A percentile compares a stretch with the other conserved stretches of the same genome.
Conservation (phyloP, 306 rosid species). For the Cicer judaicum region DNA sequence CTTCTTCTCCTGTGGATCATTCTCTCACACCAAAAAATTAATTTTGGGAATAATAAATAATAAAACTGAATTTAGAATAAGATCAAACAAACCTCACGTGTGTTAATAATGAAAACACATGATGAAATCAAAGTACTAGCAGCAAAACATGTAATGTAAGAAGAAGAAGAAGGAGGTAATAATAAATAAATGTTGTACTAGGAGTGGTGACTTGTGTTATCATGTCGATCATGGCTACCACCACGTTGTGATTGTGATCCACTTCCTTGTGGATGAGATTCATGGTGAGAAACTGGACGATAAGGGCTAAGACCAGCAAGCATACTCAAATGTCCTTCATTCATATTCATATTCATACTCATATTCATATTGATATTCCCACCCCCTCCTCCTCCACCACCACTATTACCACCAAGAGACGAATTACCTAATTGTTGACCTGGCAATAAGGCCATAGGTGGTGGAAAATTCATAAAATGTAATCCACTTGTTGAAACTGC, state of each 20-base stretch:
- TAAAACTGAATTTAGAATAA: slow-evolving; percentile 57
- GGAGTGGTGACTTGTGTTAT: slow-evolving; percentile 72
- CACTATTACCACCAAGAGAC: slow-evolving; percentile 21
- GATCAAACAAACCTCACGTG: slow-evolving; percentile 87
- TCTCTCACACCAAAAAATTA: slow-evolving; percentile 63
- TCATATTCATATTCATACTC: slow-evolving; percentile 46
- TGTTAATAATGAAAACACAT: slow-evolving; percentile 34
- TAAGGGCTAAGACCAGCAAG: slow-evolving; percentile 75
- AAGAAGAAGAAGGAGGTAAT: slow-evolving; percentile 1
- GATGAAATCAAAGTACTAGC: slow-evolving; percentile 34
- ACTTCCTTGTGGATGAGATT: slow-evolving; percentile 49
- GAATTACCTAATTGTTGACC: slow-evolving; percentile 63
- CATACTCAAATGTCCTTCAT: slow-evolving; percentile 72
- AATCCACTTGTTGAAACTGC: slow-evolving; percentile 75
- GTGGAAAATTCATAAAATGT: slow-evolving; percentile 90
- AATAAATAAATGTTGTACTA: slow-evolving; percentile 37
- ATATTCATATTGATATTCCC: slow-evolving; percentile 42
- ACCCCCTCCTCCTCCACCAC: slow-evolving; percentile 34
- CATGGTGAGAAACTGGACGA: slow-evolving; percentile 55
- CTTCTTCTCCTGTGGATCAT: background rate
- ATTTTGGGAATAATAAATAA: slow-evolving; percentile 37
- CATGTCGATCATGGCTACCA: slow-evolving; percentile 59
- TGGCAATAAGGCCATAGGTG: slow-evolving; percentile 72
- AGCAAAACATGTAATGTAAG: slow-evolving; percentile 55
- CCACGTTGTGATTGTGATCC: slow-evolving; percentile 80